Evolutionary conservation across 73 alveolate genomes (phyloP).

Genomic region (Symbiodinium natans): DNA sequence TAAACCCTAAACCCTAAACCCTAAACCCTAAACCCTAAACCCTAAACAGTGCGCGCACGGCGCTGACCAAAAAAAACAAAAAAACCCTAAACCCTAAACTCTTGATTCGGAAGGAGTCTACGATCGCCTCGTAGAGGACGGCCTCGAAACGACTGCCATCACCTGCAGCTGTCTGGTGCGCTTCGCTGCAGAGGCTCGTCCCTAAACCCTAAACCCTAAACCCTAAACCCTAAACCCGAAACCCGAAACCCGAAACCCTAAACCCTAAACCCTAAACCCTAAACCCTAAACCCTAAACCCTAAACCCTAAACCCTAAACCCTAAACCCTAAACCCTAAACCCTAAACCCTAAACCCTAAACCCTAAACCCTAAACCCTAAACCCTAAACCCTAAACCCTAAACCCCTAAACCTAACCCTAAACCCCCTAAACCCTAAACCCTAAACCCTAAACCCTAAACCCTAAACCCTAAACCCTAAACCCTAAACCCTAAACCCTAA

Average conservation of each 20-base stretch:
- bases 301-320: not conserved
- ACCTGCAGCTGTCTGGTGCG: conserved; percentile 92
- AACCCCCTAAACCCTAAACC: too few species aligned
- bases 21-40: not conserved
- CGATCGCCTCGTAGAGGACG: conserved; percentile 77
- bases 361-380: too few species aligned
- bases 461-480: too few species aligned
- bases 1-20: not conserved
- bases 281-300: not conserved
- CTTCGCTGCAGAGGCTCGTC: conserved; percentile 78
- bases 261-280: not conserved
- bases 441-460: too few species aligned
- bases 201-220: not conserved
- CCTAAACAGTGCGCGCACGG: too few species aligned
- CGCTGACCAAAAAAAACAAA: too few species aligned
- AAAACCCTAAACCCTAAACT: not conserved
- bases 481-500: too few species aligned
- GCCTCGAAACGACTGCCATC: conserved; percentile 78
- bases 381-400: too few species aligned
- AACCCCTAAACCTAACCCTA: too few species aligned
- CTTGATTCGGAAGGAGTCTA: conserved; percentile 15
- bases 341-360: too few species aligned
- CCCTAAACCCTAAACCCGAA: not conserved
- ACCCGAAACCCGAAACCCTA: not conserved
- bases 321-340: too few species aligned